Evolutionary conservation across 1,284 basidiomycete genomes (phyloP), one percentile per base, ranked within the genome.

Genomic region (Naganishia sp.): DNA sequence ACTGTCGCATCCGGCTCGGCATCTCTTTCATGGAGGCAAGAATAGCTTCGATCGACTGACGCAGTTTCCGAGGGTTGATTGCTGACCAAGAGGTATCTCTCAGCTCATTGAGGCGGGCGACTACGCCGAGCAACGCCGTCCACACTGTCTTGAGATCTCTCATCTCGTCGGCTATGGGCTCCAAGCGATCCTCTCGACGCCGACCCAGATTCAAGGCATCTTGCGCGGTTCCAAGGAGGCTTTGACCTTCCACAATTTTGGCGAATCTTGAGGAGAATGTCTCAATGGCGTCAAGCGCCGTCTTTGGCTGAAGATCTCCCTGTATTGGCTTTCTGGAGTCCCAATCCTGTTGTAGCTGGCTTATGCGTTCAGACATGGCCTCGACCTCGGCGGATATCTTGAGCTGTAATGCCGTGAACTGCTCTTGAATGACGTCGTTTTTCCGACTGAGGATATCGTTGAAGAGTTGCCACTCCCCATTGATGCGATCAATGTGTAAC

Each of bases 371-470:
- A 81, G 94, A 91, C 2, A 97, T 87, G 65, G 97, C 94, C 83
- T 95, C 96, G 83, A 98, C 96, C 78, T 99, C 94, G 2, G 95
- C 94, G n/a, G 95, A 91, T 76, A 99, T 96, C 85, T 99, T 99
- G 72, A 97, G 84, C 80, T 98, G 95, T 23, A 99, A 83, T 2
- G 94, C 94, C 67, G 93, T 94, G 46, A 76, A 68, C 79, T 99
- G 96, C 79, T 99, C 95, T 82, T 97, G 93, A 75, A 99, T 99
- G 31, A 91, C 91, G 75, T 95, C 93, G 73, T 94, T 96, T 87
- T 99, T 99, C 74, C 95, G 85, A 81, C 92, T 94, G 77, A 99
- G 83, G 68, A 99, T 96, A 81, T 99, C 95, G 70, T 94, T 94
- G 82, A 96, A 97, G 23, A 95, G 94, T 74, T 91, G 92, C 94